Evolutionary conservation across 2,329 filamentous ascomycete species (phyloP).

Genomic region (Colletotrichum sp.): DNA sequence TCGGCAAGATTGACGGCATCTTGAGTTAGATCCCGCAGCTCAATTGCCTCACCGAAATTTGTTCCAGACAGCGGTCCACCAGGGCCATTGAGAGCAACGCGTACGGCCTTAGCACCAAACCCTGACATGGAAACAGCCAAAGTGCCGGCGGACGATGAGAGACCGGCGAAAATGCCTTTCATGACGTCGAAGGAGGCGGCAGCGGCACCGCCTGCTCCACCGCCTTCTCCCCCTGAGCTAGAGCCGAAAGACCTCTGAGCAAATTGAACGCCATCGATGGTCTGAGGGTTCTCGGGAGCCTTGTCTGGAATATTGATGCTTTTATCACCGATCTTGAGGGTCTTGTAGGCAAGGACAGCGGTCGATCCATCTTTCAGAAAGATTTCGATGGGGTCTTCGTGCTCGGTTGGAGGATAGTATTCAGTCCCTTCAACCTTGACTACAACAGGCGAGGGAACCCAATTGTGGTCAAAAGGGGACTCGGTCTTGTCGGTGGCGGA

Average conservation of each 20-base stretch:
- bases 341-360: background rate
- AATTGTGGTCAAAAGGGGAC: background rate
- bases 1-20: background rate
- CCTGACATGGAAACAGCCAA: background rate
- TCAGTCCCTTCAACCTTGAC: background rate
- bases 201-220: background rate
- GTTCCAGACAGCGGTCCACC: background rate
- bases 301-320: background rate
- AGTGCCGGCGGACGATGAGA: background rate
- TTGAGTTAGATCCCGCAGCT: background rate
- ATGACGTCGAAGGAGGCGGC: background rate
- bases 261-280: background rate
- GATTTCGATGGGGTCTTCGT: background rate
- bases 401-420: background rate
- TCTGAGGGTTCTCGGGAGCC: background rate
- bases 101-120: background rate
- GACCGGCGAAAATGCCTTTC: background rate
- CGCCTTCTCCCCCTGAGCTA: background rate
- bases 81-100: background rate
- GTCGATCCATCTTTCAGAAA: background rate
- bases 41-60: background rate
- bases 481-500: background rate
- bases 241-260: background rate
- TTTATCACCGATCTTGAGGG: background rate
- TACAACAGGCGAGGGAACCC: background rate